Evolutionary conservation across 768 basidiomycete genomes (phyloP).

Genomic region (Mycena alexandri): DNA sequence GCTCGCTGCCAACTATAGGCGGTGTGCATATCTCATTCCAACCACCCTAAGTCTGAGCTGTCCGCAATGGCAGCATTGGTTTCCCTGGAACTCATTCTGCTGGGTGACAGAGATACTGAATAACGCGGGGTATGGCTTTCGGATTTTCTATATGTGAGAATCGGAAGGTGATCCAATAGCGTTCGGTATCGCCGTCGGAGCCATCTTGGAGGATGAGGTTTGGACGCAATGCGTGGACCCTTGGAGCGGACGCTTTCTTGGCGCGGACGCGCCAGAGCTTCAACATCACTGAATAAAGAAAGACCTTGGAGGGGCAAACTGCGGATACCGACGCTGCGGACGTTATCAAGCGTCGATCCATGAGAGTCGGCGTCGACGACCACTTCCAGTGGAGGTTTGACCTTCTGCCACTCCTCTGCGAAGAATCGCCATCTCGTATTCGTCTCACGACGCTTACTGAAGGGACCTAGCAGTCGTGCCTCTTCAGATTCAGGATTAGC

Average conservation of each 20-base stretch:
- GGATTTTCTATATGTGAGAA: constrained; percentile 54
- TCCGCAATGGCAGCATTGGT: constrained; percentile 2
- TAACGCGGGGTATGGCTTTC: constrained; percentile 35
- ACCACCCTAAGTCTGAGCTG: constrained; percentile 24
- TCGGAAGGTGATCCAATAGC: constrained; percentile 72
- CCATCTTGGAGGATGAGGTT: constrained; percentile 52
- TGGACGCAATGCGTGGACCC: constrained; percentile 39
- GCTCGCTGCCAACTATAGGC: neutral
- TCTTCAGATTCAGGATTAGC: constrained; percentile 71
- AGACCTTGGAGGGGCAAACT: constrained; percentile 57
- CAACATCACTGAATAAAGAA: constrained; percentile 59
- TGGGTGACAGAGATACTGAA: constrained; percentile 49
- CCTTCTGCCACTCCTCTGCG: constrained; percentile 63
- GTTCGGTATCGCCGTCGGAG: constrained; percentile 67
- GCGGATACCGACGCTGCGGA: constrained; percentile 46
- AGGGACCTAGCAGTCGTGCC: constrained; percentile 68
- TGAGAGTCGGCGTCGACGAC: constrained; percentile 40
- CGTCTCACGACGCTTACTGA: constrained; percentile 80
- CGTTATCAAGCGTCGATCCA: constrained; percentile 25
- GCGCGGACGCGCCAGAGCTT: constrained; percentile 56
- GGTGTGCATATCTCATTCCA: constrained; percentile 5
- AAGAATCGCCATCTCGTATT: constrained; percentile 82
- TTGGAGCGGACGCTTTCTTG: neutral
- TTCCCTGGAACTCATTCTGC: neutral
- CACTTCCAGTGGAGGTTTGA: constrained; percentile 71